These are phyloP conservation scores for Ustilago esculenta DNA, from an alignment of 1,284 basidiomycete species.

Conservation along the genomic window DNA sequence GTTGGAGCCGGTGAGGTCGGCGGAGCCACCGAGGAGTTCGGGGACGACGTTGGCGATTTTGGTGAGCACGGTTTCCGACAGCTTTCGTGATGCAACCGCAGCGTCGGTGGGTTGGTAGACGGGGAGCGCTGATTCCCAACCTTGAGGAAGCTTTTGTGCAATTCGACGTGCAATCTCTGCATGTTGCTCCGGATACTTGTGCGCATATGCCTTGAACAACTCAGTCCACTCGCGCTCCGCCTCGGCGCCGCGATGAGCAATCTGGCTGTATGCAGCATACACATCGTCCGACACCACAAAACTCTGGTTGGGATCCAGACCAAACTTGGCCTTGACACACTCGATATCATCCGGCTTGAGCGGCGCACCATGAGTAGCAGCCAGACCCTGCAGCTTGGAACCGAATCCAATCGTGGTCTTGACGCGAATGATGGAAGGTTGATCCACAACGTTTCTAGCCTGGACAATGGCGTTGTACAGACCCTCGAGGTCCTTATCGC, in stretches of 20 bases:
- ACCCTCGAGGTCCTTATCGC: conserved; percentile 82
- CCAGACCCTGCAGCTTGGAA: conserved; percentile 88
- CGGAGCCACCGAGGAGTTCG: conserved; percentile 82
- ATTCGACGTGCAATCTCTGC: conserved; percentile 87
- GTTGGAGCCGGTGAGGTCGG: conserved; percentile 91
- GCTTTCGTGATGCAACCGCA: conserved; percentile 89
- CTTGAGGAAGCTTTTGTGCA: conserved; percentile 80
- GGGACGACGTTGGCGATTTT: conserved; percentile 80
- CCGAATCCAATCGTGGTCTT: conserved; percentile 93
- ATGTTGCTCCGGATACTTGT: conserved; percentile 84
- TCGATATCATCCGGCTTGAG: conserved; percentile 91
- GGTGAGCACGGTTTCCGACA: conserved; percentile 87
- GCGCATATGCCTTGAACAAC: conserved; percentile 76
- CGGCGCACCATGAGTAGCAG: conserved; percentile 90
- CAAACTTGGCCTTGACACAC: conserved; percentile 83
- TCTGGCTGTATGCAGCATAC: conserved; percentile 75
- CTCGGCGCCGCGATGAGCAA: conserved; percentile 78
- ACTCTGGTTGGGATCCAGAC: conserved; percentile 80
- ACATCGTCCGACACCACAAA: conserved; percentile 84
- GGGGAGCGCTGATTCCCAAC: conserved; percentile 87
- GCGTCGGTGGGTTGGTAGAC: conserved; percentile 82
- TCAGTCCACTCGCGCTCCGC: conserved; percentile 81
- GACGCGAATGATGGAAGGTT: conserved; percentile 86
- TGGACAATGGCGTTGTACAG: conserved; percentile 83
- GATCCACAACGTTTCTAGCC: conserved; percentile 79